These are phyloP conservation scores for Chalciporus sphaerocephalus DNA, from an alignment of 768 basidiomycete species.

Conservation along the genomic window DNA sequence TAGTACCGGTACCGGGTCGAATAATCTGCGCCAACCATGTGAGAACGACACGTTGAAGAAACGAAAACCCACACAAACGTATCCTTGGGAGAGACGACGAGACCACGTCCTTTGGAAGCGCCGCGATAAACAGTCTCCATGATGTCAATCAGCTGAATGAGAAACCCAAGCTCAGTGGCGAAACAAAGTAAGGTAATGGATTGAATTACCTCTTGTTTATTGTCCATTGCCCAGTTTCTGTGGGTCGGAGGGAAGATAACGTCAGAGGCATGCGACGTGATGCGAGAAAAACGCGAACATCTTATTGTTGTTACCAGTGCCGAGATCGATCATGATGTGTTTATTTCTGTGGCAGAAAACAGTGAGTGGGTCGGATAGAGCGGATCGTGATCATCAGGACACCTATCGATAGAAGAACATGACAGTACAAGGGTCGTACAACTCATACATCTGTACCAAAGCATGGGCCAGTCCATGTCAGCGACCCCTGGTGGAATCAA, in stretches of 20 bases:
- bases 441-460: slow-evolving; percentile 83
- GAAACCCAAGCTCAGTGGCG: not conserved
- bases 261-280: not conserved
- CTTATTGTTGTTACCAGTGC: slow-evolving; percentile 99
- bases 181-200: slow-evolving; percentile 10
- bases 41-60: not conserved
- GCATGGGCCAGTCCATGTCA: not conserved
- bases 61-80: slow-evolving; percentile 14
- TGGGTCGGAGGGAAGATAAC: not conserved
- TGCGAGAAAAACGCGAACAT: slow-evolving; percentile 55
- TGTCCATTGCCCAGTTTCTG: slow-evolving; percentile 99
- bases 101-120: slow-evolving; percentile 94
- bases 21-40: slow-evolving; percentile 50
- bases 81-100: slow-evolving; percentile 97
- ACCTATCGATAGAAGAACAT: slow-evolving; percentile 97
- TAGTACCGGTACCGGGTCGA: slow-evolving; percentile 79
- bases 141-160: slow-evolving; percentile 83
- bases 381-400: not conserved
- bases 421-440: slow-evolving; percentile 95
- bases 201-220: slow-evolving; percentile 83
- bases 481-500: not conserved
- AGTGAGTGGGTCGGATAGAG: not conserved
- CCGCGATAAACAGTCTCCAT: slow-evolving; percentile 98
- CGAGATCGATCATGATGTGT: slow-evolving; percentile 99
- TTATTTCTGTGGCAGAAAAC: slow-evolving; percentile 64